These are phyloP conservation scores for Colletotrichum lupini DNA, from an alignment of 2,329 filamentous ascomycete species.

Conservation along the genomic window DNA sequence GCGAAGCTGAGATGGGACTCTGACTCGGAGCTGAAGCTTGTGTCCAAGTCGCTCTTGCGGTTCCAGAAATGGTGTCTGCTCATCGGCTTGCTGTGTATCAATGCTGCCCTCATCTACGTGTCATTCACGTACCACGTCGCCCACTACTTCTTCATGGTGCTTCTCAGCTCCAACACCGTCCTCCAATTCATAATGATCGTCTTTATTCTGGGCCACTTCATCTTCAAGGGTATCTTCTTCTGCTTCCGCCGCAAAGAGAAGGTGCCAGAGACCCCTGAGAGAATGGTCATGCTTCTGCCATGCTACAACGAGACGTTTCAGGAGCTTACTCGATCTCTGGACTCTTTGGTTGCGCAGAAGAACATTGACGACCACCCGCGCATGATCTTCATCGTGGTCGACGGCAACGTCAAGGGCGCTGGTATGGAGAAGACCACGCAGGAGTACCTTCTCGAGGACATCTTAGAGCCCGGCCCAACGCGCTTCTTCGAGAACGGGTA, in stretches of 20 bases:
- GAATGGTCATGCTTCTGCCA: conserved; percentile 57
- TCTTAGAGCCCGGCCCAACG: conserved; percentile 49
- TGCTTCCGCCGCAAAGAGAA: conserved; percentile 45
- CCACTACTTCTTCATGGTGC: conserved; percentile 56
- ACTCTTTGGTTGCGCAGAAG: conserved; percentile 57
- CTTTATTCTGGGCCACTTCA: conserved; percentile 47
- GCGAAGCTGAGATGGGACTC: conserved; percentile 53
- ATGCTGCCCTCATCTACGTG: conserved; percentile 49
- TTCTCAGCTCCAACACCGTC: conserved; percentile 58
- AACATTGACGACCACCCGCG: conserved; percentile 53
- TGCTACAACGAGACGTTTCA: conserved; percentile 61
- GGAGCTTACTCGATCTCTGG: conserved; percentile 55
- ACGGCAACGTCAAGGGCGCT: conserved; percentile 57
- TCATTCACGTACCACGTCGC: conserved; percentile 51
- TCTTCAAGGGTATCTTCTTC: conserved; percentile 45
- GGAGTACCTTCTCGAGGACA: conserved; percentile 58
- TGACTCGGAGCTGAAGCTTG: conserved; percentile 50
- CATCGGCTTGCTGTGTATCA: conserved; percentile 46
- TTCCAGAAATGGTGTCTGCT: conserved; percentile 54
- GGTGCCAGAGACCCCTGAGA: conserved; percentile 48
- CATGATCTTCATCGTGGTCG: conserved; percentile 59
- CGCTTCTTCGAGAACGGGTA: conserved; percentile 55
- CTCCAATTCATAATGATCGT: conserved; percentile 55
- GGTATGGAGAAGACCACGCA: conserved; percentile 61
- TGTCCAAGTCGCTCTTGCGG: conserved; percentile 49